Base-by-base conservation (phyloP, 1,284 basidiomycete species). In the Puccinia coronata region DNA sequence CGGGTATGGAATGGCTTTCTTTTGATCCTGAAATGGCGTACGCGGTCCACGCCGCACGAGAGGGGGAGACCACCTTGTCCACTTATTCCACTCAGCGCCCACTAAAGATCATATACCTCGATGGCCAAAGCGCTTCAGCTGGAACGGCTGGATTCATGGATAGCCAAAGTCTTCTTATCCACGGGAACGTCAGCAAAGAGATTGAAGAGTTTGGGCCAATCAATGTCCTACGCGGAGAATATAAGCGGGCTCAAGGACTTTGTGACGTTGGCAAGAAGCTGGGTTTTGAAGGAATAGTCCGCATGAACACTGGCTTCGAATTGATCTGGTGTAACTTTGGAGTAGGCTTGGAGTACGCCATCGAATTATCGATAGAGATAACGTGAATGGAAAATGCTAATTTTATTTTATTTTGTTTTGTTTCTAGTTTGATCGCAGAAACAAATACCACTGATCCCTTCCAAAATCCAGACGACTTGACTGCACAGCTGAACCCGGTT, bases 1-100 rank as follows among this genome's bases (percentile, higher is more conserved):
- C 5, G 28, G 63, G 47, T 18, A 51, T 75, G 36, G 88, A 89
- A 16, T 89, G 88, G 88, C 82, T 85, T 11, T 86, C 88, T 0
- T 86, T 86, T 16, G 88, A 88, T 83, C 87, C 88, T 23, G 88
- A 89, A 82, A 88, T 89, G 83, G 87, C 88, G 0, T 83, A 85
- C 47, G 18, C 28, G 34, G 28, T 77, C 34, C 69, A 81, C 49
- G 61, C 61, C 31, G 61, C 28, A 4, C 34, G 47, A 18, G 28
- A 36, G 20, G 75, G 61, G 25, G 36, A 47, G 51, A 53, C 28
- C 16, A 5, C 39, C 25, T 86, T 87, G 55, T 84, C 87, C 43
- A 88, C 87, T 0, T 83, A 88, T 14, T 84, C 86, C n/a, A 83
- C 87, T 5, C 86, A 85, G 9, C 85, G 87, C 5, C 84, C 87